These are phyloP conservation scores for Zygnema cylindricum DNA, from an alignment of 139 green algal species.

Conservation along the genomic window DNA sequence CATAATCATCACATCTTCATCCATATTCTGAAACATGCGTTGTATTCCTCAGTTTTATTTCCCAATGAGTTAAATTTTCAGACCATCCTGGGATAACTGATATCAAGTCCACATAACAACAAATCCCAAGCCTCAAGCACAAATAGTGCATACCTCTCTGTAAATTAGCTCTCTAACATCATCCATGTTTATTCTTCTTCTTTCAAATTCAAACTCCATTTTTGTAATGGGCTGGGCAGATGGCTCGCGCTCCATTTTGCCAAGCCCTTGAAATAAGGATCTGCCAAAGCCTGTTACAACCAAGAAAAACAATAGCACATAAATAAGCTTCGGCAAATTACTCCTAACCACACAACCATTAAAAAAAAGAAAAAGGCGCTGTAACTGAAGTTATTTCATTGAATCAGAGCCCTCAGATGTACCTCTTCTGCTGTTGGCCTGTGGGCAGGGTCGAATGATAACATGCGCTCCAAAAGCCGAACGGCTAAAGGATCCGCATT, in stretches of 20 bases:
- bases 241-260: conserved; percentile 80
- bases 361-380: background rate
- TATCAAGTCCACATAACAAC: too few relatives aligned
- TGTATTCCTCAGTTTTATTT: too few relatives aligned
- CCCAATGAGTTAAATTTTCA: too few relatives aligned
- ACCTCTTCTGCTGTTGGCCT: conserved; percentile 86
- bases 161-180: conserved; percentile 98
- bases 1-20: too few relatives aligned
- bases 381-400: background rate
- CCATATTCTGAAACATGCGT: too few relatives aligned
- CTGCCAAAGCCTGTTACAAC: conserved; percentile 65
- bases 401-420: background rate
- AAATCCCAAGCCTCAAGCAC: too few relatives aligned
- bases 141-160: conserved; percentile 73
- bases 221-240: conserved; percentile 84
- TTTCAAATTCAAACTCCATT: conserved; percentile 96
- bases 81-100: too few relatives aligned
- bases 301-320: background rate
- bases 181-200: conserved; percentile 85
- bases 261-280: conserved; percentile 77
- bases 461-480: conserved; percentile 75
- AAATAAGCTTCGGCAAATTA: background rate
- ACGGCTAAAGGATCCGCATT: conserved; percentile 79
- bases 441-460: conserved; percentile 93
- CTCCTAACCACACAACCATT: background rate